Conservation (phyloP, 768 basidiomycete species). For the Boletus patriciae region DNA sequence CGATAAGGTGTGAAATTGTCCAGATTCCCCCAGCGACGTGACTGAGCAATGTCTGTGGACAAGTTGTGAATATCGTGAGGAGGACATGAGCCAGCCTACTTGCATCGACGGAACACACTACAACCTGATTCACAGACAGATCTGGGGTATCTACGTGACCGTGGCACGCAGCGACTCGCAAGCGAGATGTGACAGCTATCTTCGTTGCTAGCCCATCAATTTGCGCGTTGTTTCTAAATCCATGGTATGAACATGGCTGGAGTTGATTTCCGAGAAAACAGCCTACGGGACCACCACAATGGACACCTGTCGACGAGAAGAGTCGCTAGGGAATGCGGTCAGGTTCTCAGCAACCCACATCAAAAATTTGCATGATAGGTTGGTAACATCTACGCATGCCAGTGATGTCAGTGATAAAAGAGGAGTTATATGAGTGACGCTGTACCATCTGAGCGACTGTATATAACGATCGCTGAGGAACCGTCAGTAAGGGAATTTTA, state of each 20-base stretch:
- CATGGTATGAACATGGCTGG: background rate
- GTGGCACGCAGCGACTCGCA: conserved; percentile 19
- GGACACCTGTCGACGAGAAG: conserved; percentile 12
- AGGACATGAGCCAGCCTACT: conserved; percentile 18
- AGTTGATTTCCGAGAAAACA: background rate
- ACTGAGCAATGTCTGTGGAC: conserved; percentile 40
- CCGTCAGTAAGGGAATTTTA: background rate
- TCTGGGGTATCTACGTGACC: conserved; percentile 15
- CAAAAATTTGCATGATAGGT: conserved; percentile 20
- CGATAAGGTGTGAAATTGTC: conserved; percentile 44
- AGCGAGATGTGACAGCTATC: conserved; percentile 15
- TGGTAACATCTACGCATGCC: conserved; percentile 15
- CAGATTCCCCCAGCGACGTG: conserved; percentile 40
- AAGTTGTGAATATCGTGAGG: conserved; percentile 2
- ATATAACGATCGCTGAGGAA: conserved; percentile 21
- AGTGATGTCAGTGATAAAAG: conserved; percentile 1
- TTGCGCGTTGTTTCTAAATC: conserved; percentile 10
- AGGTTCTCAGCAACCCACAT: conserved; percentile 13
- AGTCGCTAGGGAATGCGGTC: background rate
- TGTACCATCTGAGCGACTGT: conserved; percentile 21
- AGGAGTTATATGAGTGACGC: background rate
- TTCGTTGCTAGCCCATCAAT: conserved; percentile 16
- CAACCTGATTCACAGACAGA: conserved; percentile 32
- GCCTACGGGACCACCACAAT: conserved; percentile 23
- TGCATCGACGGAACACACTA: conserved; percentile 44